A percentile compares a stretch with the other conserved stretches of the same genome.
These are phyloP conservation scores for Hypoxylon sp. DNA, from an alignment of 2,329 filamentous ascomycete genomes.

Conservation along the genomic window DNA sequence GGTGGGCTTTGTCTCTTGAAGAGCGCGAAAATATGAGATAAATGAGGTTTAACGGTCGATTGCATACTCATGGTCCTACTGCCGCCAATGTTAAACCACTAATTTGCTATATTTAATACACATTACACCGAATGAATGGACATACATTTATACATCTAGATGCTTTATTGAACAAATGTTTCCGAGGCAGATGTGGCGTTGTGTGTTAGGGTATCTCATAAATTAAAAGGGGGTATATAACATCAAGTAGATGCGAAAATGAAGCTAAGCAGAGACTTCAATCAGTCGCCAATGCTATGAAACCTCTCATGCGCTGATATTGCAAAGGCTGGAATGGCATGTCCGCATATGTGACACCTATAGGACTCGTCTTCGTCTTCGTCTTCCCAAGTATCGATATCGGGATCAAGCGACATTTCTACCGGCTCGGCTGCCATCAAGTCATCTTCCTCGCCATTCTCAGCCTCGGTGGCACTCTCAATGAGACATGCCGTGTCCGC, in stretches of 20 bases:
- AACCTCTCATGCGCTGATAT: conserved; percentile 70
- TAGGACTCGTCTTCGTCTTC: conserved; percentile 55
- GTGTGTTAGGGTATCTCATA: conserved; percentile 26
- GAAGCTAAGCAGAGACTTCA: not conserved
- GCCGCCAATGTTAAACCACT: conserved; percentile 18
- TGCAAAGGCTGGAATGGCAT: conserved; percentile 70
- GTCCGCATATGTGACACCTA: conserved; percentile 65
- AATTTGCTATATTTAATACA: conserved; percentile 32
- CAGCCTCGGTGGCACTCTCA: not conserved
- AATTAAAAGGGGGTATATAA: conserved; percentile 27
- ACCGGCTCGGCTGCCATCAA: conserved; percentile 16
- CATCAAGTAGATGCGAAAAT: not conserved
- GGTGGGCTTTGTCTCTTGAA: conserved; percentile 16
- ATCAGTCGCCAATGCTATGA: conserved; percentile 58
- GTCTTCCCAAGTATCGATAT: conserved; percentile 49
- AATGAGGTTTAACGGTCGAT: conserved; percentile 33
- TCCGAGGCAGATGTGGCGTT: not conserved
- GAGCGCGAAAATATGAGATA: conserved; percentile 22
- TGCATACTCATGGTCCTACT: conserved; percentile 26
- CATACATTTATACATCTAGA: conserved; percentile 9
- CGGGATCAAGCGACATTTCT: conserved; percentile 28
- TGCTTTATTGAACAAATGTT: not conserved
- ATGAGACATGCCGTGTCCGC: not conserved
- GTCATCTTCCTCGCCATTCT: not conserved
- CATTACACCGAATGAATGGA: conserved; percentile 27